Base-by-base conservation (phyloP, 306 rosid genomes). In the Cyamopsis tetragonoloba region DNA sequence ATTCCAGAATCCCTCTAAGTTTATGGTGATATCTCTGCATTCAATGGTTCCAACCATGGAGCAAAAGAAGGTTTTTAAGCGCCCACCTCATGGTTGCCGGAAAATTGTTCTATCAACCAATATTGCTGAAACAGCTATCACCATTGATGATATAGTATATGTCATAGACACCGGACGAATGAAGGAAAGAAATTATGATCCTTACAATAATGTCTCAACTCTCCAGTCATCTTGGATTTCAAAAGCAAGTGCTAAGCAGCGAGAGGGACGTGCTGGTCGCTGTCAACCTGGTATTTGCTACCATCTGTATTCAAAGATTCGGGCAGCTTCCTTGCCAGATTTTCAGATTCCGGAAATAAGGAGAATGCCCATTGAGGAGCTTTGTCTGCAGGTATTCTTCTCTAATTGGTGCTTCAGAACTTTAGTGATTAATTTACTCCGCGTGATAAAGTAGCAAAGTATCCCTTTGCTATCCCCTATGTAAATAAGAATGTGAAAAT, bases 141-240 rank as follows among this genome's bases (percentile, higher is more conserved):
- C 99, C 63, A 93, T 93, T 63, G 97, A 93, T 74, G 99, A 90
- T 83, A 85, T 93, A 20, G 96, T 93, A 75, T 90, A 83, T 70
- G 99, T 93, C 70, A 80, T 93, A 71, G 88, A 90, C 81, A 86
- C 89, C 34, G 97, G 99, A 48, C 85, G 96, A 68, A 83, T 86
- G 89, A 90, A 93, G 75, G 96, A 90, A 79, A 93, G 86, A 76
- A 90, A 81, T 75, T 93, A 93, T 31, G 99, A 93, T 85, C 97
- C 99, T 30, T 85, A 82, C 71, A 82, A 72, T 68, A 90, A 93
- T 60, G 91, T 90, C 47, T 85, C 96, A 24, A 93, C 91, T 64
- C 96, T 93, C 77, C 89, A 93, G 56, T 90, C 96, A 47, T 93
- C 97, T 73, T 93, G 97, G 99, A 83, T 93, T 71, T 93, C 99